Evolutionary conservation across 2,329 filamentous ascomycete species (phyloP), one percentile per base, ranked within the genome.

Genomic region (Dendryphion nanum): DNA sequence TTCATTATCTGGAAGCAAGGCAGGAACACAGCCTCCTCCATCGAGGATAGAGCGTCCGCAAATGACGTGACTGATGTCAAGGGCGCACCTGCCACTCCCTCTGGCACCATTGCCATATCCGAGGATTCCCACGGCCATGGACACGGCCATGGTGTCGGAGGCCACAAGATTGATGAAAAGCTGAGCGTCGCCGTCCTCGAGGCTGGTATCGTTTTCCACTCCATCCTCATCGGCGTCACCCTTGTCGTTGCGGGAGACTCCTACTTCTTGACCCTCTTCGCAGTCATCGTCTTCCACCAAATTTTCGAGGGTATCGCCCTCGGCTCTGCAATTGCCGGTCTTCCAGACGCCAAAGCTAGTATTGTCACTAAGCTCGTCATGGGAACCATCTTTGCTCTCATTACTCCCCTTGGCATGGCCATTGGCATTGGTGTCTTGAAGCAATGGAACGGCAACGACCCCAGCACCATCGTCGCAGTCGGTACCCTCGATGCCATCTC

Each of bases 341-440:
- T 87, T 1, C 74, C 57, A 38, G 59, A 57, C 10, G 67, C 51
- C 6, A 48, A 50, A 4, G 56, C 64, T n/a, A 49, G 56, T 3
- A 55, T 55, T 2, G 35, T 51, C 5, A 71, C 72, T 44, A 85
- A 88, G 57, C 64, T 81, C 3, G 44, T 79, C 10, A 80, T 90
- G 67, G 84, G 77, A 0, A 48, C 63, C 2, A 72, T 75, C 0
- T 90, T 89, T 51, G 77, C 83, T 0, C 67, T 89, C 18, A 80
- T 87, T 38, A 90, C 86, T 0, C 86, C 86, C 0, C 69, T 88
- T 19, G 86, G 86, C 8, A 90, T 90, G 85, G 84, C 81, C 0
- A 89, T 91, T 42, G 86, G 86, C 1, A 81, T 89, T 21, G 84
- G 83, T 3, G 83, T 86, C 3, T 65, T 89, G 18, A 67, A 82